Percentiles rank a stretch among this genome's conserved stretches.
phyloP scores from a whole-genome alignment of 805 yeast species.

The Saturnispora besseyi region DNA sequence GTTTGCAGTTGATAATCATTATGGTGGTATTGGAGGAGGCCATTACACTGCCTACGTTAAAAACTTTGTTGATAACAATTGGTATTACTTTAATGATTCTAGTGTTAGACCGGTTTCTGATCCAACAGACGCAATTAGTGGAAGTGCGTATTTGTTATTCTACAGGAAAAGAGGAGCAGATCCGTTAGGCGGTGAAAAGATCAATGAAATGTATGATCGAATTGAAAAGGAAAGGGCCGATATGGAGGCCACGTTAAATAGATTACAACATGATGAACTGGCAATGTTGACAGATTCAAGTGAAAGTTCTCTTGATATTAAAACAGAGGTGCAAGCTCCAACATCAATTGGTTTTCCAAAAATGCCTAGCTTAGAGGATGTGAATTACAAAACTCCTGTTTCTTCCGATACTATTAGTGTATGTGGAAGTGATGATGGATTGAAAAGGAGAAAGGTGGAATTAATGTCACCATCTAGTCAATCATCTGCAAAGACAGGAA shows the following conservation, averaged over 20 bases:
- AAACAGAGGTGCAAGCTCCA: background rate
- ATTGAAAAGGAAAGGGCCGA: slow-evolving; percentile 26
- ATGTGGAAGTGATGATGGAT: slow-evolving; percentile 7
- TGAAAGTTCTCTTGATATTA: background rate
- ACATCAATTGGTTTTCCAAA: background rate
- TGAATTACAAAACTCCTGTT: background rate
- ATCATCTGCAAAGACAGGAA: background rate
- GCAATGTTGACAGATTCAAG: slow-evolving; percentile 3
- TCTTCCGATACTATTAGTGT: slow-evolving; percentile 2
- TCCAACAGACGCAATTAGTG: slow-evolving; percentile 53
- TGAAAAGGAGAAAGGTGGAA: slow-evolving; percentile 11
- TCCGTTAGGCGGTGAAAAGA: slow-evolving; percentile 40
- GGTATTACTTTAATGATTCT: slow-evolving; percentile 91
- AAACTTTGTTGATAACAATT: slow-evolving; percentile 62
- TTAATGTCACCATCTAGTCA: slow-evolving; percentile 1
- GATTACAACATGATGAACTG: background rate
- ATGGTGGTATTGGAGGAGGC: slow-evolving; percentile 95
- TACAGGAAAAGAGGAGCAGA: slow-evolving; percentile 48
- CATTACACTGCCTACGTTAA: slow-evolving; percentile 89
- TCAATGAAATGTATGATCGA: slow-evolving; percentile 32
- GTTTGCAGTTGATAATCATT: slow-evolving; percentile 91
- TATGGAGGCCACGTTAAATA: slow-evolving; percentile 4
- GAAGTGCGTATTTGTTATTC: slow-evolving; percentile 82
- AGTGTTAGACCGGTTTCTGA: slow-evolving; percentile 48
- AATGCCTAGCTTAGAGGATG: background rate